Evolutionary conservation across 768 basidiomycete species (phyloP), one percentile per base, ranked within the genome.

Genomic region (Macrolepiota fuliginosa): DNA sequence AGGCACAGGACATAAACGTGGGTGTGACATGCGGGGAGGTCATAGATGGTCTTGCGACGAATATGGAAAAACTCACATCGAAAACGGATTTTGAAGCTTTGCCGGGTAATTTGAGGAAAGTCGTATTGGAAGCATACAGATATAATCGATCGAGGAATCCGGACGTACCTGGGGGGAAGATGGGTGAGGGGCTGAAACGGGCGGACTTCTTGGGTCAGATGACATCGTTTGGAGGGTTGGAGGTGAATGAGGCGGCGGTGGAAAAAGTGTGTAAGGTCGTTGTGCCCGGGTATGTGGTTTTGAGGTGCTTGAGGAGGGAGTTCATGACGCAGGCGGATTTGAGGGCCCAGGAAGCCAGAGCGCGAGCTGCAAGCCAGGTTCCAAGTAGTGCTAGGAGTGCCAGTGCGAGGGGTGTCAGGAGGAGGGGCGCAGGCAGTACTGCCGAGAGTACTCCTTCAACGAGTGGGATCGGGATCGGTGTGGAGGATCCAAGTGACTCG

Each of bases 1-100:
- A 84, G 80, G 72, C 92, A 88, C 68, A 83, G 87, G 15, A 73
- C 76, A 0, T 80, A 13, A 80, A 81, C 3, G 22, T 62, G 4
- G 92, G 92, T 0, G 90, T 94, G 17, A 92, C 91, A 1, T 80
- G 90, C 63, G 82, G 81, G 17, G 91, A 94, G 69, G 80, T 94
- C 86, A 68, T 92, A 86, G 70, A 70, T 0, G 50, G 61, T 3
- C 73, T 92, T 54, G 78, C 80, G 47, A 66, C 72, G 0, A 78
- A 79, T 65, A 68, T 92, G 73, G 76, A 82, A 61, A 77, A 73
- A 19, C 78, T 84, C 49, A 75, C 86, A 1, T 73, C 75, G 15
- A 80, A 79, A 67, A 70, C 72, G 19, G 88, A 92, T 62, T 89
- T 78, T 67, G 77, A 83, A 4, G 62, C 66, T 2, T 70, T 86